A percentile compares a stretch with the other conserved stretches of the same genome.
These are phyloP conservation scores for Kluyveromyces sp. DNA, from an alignment of 1,139 yeast genomes.

Conservation along the genomic window DNA sequence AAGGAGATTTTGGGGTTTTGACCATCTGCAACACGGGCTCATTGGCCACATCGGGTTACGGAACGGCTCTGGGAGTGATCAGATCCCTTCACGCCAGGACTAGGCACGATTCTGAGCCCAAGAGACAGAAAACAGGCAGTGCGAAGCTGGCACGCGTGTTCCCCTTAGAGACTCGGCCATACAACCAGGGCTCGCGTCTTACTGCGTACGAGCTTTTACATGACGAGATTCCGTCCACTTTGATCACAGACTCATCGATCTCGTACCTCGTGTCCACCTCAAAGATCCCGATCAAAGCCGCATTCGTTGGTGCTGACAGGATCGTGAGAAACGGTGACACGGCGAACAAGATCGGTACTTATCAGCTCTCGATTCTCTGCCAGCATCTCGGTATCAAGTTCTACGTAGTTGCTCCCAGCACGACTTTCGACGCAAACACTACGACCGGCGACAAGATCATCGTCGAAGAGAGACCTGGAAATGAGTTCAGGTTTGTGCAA, in stretches of 20 bases:
- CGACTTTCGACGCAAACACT: slow-evolving; percentile 73
- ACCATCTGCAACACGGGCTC: slow-evolving; percentile 89
- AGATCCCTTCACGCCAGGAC: slow-evolving; percentile 46
- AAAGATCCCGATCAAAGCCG: slow-evolving; percentile 60
- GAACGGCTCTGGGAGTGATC: slow-evolving; percentile 90
- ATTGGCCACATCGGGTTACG: slow-evolving; percentile 93
- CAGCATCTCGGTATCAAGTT: slow-evolving; percentile 55
- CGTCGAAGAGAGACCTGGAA: slow-evolving; percentile 80
- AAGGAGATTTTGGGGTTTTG: slow-evolving; percentile 68
- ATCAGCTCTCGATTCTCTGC: slow-evolving; percentile 71
- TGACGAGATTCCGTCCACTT: slow-evolving; percentile 79
- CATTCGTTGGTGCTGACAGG: slow-evolving; percentile 98
- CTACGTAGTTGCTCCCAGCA: slow-evolving; percentile 90
- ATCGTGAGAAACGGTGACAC: slow-evolving; percentile 89
- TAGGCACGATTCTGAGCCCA: slow-evolving; percentile 2
- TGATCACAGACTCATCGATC: slow-evolving; percentile 89
- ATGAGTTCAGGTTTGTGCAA: slow-evolving; percentile 68
- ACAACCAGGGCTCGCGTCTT: slow-evolving; percentile 90
- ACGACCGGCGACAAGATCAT: slow-evolving; percentile 63
- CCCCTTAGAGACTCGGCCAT: slow-evolving; percentile 93
- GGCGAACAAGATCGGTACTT: slow-evolving; percentile 96
- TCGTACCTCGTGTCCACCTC: slow-evolving; percentile 54
- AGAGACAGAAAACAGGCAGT: slow-evolving; percentile 16
- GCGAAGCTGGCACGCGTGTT: slow-evolving; percentile 60
- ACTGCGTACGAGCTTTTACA: slow-evolving; percentile 86